A percentile compares a stretch with the other conserved stretches of the same genome.
Evolutionary conservation across 495 filamentous ascomycete genomes (phyloP).

Genomic region (Penicillium manginii): DNA sequence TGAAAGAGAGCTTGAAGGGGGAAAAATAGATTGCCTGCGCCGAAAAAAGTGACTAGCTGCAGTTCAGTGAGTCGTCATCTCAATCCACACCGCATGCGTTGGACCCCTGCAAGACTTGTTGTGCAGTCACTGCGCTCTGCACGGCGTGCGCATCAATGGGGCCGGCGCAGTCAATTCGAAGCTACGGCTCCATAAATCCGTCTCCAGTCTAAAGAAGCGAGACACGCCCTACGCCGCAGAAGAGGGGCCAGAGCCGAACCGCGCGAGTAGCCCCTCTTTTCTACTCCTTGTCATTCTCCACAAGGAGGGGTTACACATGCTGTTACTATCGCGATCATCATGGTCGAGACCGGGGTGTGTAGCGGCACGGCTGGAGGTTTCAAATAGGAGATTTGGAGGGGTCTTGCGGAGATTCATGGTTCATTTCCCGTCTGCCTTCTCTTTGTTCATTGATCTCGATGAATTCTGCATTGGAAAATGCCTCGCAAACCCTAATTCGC

Average conservation of each 20-base stretch:
- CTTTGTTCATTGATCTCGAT: background rate
- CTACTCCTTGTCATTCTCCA: background rate
- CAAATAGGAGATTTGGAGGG: slow-evolving; percentile 1
- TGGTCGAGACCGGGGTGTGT: slow-evolving; percentile 1
- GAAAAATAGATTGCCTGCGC: background rate
- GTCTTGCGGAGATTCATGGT: background rate
- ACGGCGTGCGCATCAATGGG: slow-evolving; percentile 3
- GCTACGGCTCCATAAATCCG: background rate
- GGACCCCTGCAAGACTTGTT: slow-evolving; percentile 4
- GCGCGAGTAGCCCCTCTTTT: slow-evolving; percentile 1
- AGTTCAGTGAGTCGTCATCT: background rate
- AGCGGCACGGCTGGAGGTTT: background rate
- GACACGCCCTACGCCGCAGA: background rate
- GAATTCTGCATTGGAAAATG: slow-evolving; percentile 6
- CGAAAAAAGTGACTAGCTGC: background rate
- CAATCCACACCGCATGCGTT: slow-evolving; percentile 3
- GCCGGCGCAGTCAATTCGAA: slow-evolving; percentile 3
- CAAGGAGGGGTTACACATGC: background rate
- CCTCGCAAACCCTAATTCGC: slow-evolving; percentile 6
- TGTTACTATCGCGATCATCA: slow-evolving; percentile 1
- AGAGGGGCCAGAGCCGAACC: slow-evolving; percentile 1
- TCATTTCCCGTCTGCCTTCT: background rate
- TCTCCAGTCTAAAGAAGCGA: slow-evolving; percentile 1
- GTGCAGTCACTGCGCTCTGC: slow-evolving; percentile 5
- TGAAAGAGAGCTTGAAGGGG: background rate